Evolutionary conservation across 2,329 filamentous ascomycete species (phyloP).

Genomic region (Exophiala sp.): DNA sequence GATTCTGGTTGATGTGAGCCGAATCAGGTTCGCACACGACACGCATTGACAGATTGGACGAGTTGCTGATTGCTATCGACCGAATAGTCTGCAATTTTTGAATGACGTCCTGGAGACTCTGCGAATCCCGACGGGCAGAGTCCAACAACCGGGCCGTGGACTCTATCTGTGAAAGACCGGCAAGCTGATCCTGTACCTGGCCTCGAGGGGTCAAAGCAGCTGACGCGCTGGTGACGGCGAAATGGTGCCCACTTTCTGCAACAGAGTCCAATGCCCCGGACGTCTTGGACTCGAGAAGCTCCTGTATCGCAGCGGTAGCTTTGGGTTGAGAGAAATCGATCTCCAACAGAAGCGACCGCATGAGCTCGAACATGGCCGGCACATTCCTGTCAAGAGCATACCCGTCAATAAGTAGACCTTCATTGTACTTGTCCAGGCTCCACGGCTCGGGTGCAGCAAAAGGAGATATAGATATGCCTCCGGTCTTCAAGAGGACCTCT

Average conservation of each 20-base stretch:
- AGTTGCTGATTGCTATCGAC: slow-evolving; percentile 63
- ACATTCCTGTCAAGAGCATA: slow-evolving; percentile 88
- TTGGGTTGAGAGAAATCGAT: slow-evolving; percentile 84
- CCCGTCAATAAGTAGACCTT: slow-evolving; percentile 78
- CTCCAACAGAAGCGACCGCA: slow-evolving; percentile 72
- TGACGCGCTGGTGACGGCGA: slow-evolving; percentile 76
- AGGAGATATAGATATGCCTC: slow-evolving; percentile 78
- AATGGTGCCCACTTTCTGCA: slow-evolving; percentile 82
- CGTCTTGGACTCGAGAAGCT: slow-evolving; percentile 77
- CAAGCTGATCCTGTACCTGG: slow-evolving; percentile 73
- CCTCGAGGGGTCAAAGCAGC: slow-evolving; percentile 68
- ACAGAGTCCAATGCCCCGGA: slow-evolving; percentile 89
- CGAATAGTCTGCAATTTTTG: slow-evolving; percentile 81
- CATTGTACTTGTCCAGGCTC: slow-evolving; percentile 63
- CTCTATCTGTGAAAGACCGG: slow-evolving; percentile 84
- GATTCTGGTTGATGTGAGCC: slow-evolving; percentile 61
- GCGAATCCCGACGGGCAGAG: slow-evolving; percentile 63
- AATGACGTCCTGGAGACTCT: slow-evolving; percentile 69
- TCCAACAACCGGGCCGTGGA: slow-evolving; percentile 65
- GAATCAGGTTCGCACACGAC: slow-evolving; percentile 79
- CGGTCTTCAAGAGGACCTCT: slow-evolving; percentile 90
- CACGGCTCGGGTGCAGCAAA: slow-evolving; percentile 73
- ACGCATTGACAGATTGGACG: slow-evolving; percentile 66
- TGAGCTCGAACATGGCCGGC: slow-evolving; percentile 79
- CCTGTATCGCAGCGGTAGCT: slow-evolving; percentile 73